Evolutionary conservation across 768 basidiomycete genomes (phyloP).

Genomic region (Clitopilus passeckerianus): DNA sequence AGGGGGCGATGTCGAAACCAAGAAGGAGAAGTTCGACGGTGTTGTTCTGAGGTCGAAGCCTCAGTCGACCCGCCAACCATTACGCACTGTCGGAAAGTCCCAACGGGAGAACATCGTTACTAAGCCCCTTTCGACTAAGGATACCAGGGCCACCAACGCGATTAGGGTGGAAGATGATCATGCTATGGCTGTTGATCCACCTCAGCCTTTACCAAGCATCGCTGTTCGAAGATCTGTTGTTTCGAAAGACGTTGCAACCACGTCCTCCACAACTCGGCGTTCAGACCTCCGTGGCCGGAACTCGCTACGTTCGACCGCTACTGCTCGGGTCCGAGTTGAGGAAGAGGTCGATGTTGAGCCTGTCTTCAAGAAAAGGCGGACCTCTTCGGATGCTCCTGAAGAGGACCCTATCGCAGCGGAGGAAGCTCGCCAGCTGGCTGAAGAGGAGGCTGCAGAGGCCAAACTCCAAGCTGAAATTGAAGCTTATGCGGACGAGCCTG

Average conservation of each 20-base stretch:
- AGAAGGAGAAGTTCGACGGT: constrained; percentile 54
- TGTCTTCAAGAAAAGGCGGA: constrained; percentile 68
- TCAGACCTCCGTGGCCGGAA: constrained; percentile 17
- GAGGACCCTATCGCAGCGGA: constrained; percentile 30
- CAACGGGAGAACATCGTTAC: constrained; percentile 24
- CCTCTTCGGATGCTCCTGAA: constrained; percentile 60
- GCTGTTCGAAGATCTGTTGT: constrained; percentile 33
- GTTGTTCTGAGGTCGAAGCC: constrained; percentile 55
- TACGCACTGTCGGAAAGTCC: constrained; percentile 44
- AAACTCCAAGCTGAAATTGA: constrained; percentile 48
- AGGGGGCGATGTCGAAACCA: constrained; percentile 49
- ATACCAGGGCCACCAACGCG: constrained; percentile 18
- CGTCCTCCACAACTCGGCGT: constrained; percentile 13
- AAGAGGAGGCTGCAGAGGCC: constrained; percentile 39
- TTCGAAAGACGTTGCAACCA: constrained; percentile 20
- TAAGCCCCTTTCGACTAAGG: constrained; percentile 8
- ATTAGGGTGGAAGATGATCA: constrained; percentile 36
- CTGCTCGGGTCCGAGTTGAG: constrained; percentile 24
- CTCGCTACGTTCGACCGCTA: constrained; percentile 16
- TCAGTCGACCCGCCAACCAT: constrained; percentile 42
- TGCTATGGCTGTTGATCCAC: constrained; percentile 49
- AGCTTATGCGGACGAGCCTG: constrained; percentile 44
- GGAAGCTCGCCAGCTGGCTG: constrained; percentile 31
- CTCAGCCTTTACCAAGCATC: constrained; percentile 33
- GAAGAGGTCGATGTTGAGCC: constrained; percentile 57